These are phyloP conservation scores for Prunella vulgaris DNA, from an alignment of 257 asterid species.

Conservation along the genomic window DNA sequence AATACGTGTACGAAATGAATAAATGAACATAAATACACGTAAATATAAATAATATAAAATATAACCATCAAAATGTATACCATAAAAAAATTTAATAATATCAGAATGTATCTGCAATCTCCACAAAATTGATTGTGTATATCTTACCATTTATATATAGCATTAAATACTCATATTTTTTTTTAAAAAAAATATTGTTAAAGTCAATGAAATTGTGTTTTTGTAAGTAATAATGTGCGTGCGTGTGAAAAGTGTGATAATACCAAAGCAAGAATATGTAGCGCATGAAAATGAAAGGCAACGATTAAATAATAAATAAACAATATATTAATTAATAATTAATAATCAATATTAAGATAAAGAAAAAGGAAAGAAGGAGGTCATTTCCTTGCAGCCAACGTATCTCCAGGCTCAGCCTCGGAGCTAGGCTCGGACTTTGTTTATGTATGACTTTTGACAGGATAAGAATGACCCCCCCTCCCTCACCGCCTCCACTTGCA, in stretches of 20 bases:
- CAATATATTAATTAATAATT: neutral
- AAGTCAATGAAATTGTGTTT: neutral
- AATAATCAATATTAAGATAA: neutral
- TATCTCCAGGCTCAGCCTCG: conserved; percentile 45
- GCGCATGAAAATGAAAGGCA: conserved; percentile 47
- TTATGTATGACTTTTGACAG: conserved; percentile 34
- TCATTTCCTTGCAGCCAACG: conserved; percentile 72
- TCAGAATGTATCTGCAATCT: too few species aligned
- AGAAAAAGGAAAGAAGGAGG: conserved; percentile 54
- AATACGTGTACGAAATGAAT: too few species aligned
- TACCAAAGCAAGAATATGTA: conserved; percentile 33
- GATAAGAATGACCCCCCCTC: conserved; percentile 52
- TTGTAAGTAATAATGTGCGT: neutral
- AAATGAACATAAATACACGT: too few species aligned
- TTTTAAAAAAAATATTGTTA: neutral
- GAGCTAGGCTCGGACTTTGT: conserved; percentile 52
- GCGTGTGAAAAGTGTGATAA: conserved; percentile 20
- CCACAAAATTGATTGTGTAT: too few species aligned
- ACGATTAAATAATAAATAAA: conserved; percentile 7
- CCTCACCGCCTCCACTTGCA: conserved; percentile 50
- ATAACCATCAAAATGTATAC: too few species aligned
- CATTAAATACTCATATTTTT: neutral
- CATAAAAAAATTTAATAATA: too few species aligned
- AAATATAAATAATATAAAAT: too few species aligned
- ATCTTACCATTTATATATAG: too few species aligned